Percentiles rank a stretch among this genome's conserved stretches.
These are phyloP conservation scores for Bipolaris gigantea DNA, from an alignment of 2,329 filamentous ascomycete species.

Conservation along the genomic window DNA sequence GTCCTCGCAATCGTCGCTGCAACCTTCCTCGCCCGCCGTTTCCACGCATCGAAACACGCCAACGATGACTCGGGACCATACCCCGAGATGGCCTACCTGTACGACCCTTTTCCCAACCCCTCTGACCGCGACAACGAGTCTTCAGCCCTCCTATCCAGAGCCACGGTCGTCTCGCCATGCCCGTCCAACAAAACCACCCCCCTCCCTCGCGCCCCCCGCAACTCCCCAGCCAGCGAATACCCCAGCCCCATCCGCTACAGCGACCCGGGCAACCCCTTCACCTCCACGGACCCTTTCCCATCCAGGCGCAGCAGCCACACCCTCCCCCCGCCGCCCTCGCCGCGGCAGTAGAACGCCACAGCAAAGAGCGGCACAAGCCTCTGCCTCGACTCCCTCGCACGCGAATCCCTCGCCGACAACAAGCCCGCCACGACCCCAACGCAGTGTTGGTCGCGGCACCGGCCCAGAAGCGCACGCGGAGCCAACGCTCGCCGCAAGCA, in stretches of 20 bases:
- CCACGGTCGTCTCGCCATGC: conserved; percentile 11
- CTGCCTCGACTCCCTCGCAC: background rate
- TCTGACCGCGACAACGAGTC: conserved; percentile 17
- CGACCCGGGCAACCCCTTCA: conserved; percentile 16
- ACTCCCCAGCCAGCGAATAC: conserved; percentile 4
- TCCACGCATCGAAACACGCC: conserved; percentile 26
- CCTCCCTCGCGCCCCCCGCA: conserved; percentile 5
- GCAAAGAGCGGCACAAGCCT: conserved; percentile 8
- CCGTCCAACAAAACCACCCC: background rate
- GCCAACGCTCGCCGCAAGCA: no score
- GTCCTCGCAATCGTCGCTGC: conserved; percentile 40
- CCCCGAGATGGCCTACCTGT: conserved; percentile 39
- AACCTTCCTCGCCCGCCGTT: conserved; percentile 39
- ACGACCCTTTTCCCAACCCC: conserved; percentile 31
- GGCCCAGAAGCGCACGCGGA: no score
- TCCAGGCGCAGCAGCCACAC: conserved; percentile 11
- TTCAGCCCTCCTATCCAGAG: conserved; percentile 30
- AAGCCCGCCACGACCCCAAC: background rate
- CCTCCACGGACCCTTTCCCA: background rate
- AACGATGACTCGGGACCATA: conserved; percentile 29
- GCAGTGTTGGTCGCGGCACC: no score
- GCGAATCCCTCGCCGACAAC: conserved; percentile 12
- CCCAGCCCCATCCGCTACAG: conserved; percentile 11
- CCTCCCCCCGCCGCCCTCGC: conserved; percentile 13
- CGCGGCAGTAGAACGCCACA: conserved; percentile 21